Evolutionary conservation across 495 filamentous ascomycete species (phyloP).

Genomic region (Lichina pygmaea): DNA sequence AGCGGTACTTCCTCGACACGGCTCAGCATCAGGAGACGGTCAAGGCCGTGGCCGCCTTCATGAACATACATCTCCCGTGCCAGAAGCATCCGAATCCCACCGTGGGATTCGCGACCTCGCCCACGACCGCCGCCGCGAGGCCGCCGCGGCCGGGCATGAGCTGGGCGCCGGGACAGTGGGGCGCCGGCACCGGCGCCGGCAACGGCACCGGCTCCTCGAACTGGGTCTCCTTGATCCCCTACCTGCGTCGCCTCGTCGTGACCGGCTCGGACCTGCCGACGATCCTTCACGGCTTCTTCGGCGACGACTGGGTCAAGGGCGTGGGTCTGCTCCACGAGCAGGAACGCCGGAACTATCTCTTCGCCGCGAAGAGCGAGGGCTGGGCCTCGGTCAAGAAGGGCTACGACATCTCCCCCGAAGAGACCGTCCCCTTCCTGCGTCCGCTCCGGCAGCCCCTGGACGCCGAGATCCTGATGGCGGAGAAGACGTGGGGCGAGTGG

Average conservation of each 20-base stretch:
- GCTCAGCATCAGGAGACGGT: conserved; percentile 63
- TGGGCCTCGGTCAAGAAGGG: conserved; percentile 71
- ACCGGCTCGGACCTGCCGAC: conserved; percentile 73
- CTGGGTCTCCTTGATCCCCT: conserved; percentile 60
- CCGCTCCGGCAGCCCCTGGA: conserved; percentile 49
- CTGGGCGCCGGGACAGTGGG: background rate
- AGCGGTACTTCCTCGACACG: conserved; percentile 77
- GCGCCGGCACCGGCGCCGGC: conserved; percentile 7
- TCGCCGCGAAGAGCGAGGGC: conserved; percentile 72
- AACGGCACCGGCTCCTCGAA: conserved; percentile 4
- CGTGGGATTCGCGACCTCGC: conserved; percentile 16
- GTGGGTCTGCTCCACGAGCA: conserved; percentile 64
- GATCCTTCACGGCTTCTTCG: conserved; percentile 82
- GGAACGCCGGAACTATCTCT: conserved; percentile 82
- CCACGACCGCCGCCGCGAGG: conserved; percentile 16
- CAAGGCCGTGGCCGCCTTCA: conserved; percentile 69
- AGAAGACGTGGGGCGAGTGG: conserved; percentile 65
- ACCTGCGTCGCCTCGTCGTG: conserved; percentile 69
- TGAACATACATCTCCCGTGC: conserved; percentile 61
- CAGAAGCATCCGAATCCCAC: conserved; percentile 22
- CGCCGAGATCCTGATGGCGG: conserved; percentile 59
- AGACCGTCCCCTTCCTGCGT: conserved; percentile 65
- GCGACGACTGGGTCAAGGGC: conserved; percentile 63
- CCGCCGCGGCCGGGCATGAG: conserved; percentile 5
- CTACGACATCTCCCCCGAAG: conserved; percentile 60